Percentiles rank a stretch among this genome's conserved stretches.
Conservation (phyloP, 2,329 filamentous ascomycete genomes). For the Alternaria burnsii region DNA sequence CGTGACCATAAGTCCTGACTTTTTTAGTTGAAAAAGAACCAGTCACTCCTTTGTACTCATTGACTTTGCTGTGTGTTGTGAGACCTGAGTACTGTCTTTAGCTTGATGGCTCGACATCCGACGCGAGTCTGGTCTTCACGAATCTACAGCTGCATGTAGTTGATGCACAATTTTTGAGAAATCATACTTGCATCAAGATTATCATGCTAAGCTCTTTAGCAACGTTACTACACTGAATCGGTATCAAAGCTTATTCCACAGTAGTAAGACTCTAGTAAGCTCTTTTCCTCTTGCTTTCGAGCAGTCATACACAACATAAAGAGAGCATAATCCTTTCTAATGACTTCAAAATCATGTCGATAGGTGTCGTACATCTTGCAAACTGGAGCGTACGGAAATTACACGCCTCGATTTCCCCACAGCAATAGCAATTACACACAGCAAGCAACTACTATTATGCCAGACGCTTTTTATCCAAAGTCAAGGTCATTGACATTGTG, state of each 20-base stretch:
- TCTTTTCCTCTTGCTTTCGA: rapidly evolving
- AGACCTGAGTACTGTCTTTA: not conserved
- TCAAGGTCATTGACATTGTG: not conserved
- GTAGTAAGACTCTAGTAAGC: not conserved
- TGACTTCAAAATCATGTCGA: not conserved
- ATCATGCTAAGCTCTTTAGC: not conserved
- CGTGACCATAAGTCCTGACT: not conserved
- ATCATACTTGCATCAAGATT: not conserved
- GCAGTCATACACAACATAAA: not conserved
- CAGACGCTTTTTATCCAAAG: not conserved
- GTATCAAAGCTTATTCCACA: not conserved
- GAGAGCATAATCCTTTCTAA: not conserved
- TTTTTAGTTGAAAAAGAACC: not conserved
- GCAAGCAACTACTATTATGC: not conserved
- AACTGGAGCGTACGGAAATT: rapidly evolving
- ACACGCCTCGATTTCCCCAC: not conserved
- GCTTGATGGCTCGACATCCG: rapidly evolving
- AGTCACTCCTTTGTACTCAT: not conserved
- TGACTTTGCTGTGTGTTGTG: not conserved
- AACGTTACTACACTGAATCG: no score
- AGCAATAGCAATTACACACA: rapidly evolving
- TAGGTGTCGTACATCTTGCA: not conserved
- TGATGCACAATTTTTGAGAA: not conserved
- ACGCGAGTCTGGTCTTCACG: no score
- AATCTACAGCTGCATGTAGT: not conserved